Evolutionary conservation across 345 rosid species (phyloP).

Genomic region (Syzygium aromaticum): DNA sequence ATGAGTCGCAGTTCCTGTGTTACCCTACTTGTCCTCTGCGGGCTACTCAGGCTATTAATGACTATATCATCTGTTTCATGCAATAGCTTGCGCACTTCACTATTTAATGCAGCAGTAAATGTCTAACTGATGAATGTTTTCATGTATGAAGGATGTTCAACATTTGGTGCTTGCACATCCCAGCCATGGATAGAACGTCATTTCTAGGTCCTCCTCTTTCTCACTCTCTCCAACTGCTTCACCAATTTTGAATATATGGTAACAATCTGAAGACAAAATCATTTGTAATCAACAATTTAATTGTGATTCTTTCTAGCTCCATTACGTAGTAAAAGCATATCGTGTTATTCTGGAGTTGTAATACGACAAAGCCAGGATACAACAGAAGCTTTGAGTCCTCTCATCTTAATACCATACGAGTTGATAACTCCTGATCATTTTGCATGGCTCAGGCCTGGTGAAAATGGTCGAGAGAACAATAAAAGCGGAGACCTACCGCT

Average conservation of each 20-base stretch:
- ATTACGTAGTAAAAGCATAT: too few relatives aligned
- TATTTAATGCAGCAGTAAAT: too few relatives aligned
- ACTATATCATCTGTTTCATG: too few relatives aligned
- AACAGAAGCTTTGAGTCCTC: neutral
- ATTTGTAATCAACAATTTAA: neutral
- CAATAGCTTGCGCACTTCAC: too few relatives aligned
- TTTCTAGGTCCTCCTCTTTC: conserved; percentile 30
- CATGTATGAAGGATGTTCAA: conserved; percentile 19
- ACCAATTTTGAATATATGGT: neutral
- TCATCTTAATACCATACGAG: neutral
- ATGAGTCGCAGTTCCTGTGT: too few relatives aligned
- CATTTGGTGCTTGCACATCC: conserved; percentile 70
- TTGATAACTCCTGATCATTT: neutral
- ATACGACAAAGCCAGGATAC: neutral
- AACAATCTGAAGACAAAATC: neutral
- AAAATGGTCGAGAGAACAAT: conserved; percentile 42
- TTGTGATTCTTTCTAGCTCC: too few relatives aligned
- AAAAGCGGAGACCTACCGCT: conserved; percentile 18
- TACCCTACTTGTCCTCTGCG: too few relatives aligned
- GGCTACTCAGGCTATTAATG: too few relatives aligned
- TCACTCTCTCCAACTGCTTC: neutral
- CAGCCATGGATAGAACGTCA: conserved; percentile 55
- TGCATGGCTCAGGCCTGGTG: conserved; percentile 41
- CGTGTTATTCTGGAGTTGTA: neutral
- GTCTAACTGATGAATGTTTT: too few relatives aligned